A percentile compares a stretch with the other conserved stretches of the same genome.
Evolutionary conservation across 2,329 filamentous ascomycete genomes (phyloP).

Genomic region (Stagonosporopsis cucurbitacearum): DNA sequence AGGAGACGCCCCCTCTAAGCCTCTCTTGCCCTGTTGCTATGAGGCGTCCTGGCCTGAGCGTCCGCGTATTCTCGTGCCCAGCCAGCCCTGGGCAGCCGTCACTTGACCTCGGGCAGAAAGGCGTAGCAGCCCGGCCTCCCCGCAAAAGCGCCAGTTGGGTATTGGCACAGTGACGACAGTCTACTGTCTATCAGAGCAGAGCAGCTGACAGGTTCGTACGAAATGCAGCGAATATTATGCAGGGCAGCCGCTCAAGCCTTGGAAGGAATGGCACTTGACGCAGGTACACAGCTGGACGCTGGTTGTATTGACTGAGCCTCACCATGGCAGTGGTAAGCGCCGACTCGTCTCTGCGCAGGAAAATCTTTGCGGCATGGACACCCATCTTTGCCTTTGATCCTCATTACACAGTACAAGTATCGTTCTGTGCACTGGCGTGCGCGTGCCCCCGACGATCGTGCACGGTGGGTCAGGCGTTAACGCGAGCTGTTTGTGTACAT

Average conservation of each 20-base stretch:
- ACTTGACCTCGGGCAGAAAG: neutral
- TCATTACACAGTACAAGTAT: neutral
- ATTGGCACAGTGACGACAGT: constrained; percentile 21
- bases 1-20: constrained; percentile 4
- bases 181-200: too few relatives aligned
- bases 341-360: neutral
- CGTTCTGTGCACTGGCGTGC: constrained; percentile 8
- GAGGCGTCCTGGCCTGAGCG: constrained; percentile 6
- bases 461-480: constrained; percentile 27
- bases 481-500: constrained; percentile 27
- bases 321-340: neutral
- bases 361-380: neutral
- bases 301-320: neutral
- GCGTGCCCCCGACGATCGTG: constrained; percentile 12
- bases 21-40: constrained; percentile 9
- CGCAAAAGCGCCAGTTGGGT: constrained; percentile 19
- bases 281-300: constrained; percentile 18
- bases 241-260: constrained; percentile 17
- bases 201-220: constrained; percentile 19
- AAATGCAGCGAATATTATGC: constrained; percentile 23
- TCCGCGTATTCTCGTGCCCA: neutral
- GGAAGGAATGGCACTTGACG: constrained; percentile 16
- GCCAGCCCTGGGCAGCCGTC: neutral
- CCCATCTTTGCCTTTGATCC: neutral
- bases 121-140: constrained; percentile 2